Evolutionary conservation across 805 yeast species (phyloP).

Genomic region (Sporopachydermia lactativora): DNA sequence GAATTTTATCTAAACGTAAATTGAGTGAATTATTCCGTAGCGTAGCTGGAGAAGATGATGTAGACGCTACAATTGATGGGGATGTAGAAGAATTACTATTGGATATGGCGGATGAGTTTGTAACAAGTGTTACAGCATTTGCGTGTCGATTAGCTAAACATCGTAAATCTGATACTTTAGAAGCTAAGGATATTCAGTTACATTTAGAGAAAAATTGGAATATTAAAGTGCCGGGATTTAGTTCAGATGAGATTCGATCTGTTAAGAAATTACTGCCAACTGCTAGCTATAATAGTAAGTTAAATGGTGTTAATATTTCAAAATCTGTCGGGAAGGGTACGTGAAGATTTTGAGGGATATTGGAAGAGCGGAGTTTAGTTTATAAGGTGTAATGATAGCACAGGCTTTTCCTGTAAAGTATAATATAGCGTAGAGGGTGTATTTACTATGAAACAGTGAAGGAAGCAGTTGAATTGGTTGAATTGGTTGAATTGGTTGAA

Average conservation of each 20-base stretch:
- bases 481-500: too few species aligned
- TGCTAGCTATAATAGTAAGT: constrained; percentile 22
- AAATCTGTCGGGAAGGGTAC: constrained; percentile 2
- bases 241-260: constrained; percentile 75
- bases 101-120: constrained; percentile 93
- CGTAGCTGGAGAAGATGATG: constrained; percentile 82
- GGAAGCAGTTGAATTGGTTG: too few species aligned
- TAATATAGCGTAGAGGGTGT: too few species aligned
- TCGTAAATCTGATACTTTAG: constrained; percentile 75
- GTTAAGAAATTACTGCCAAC: constrained; percentile 26
- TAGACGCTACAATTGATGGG: constrained; percentile 83
- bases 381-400: too few species aligned
- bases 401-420: too few species aligned
- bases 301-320: constrained; percentile 20
- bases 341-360: not conserved
- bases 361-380: too few species aligned
- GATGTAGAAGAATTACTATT: constrained; percentile 85
- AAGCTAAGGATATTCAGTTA: constrained; percentile 78
- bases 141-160: constrained; percentile 94
- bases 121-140: constrained; percentile 77
- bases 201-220: constrained; percentile 93
- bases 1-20: constrained; percentile 82
- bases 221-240: constrained; percentile 84
- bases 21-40: constrained; percentile 74
- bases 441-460: too few species aligned